Percentiles rank a stretch among this genome's conserved stretches.
Evolutionary conservation across 352 stramenopile species (phyloP).

Genomic region (Phytophthora megakarya): DNA sequence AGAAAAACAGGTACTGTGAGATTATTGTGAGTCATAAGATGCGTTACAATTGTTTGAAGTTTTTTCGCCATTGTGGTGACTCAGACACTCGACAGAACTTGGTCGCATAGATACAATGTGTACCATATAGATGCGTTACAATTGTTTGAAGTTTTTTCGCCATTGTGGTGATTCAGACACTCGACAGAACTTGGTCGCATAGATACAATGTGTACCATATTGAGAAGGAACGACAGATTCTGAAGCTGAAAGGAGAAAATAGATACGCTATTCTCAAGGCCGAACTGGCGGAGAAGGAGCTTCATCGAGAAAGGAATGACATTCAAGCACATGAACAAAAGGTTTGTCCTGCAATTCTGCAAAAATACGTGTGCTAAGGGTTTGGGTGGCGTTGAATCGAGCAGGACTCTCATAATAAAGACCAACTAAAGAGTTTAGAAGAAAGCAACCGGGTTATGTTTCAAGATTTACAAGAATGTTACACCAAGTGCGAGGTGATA

Average conservation of each 20-base stretch:
- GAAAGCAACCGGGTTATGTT: slow-evolving; percentile 23
- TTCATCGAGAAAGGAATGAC: neutral
- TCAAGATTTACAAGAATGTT: slow-evolving; percentile 46
- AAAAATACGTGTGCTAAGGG: too few species aligned
- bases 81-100: neutral
- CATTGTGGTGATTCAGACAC: neutral
- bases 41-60: neutral
- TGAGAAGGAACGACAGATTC: neutral
- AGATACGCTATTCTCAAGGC: neutral
- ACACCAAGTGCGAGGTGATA: slow-evolving; percentile 43
- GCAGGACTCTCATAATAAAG: neutral
- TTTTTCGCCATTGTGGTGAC: neutral
- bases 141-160: neutral
- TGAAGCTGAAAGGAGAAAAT: neutral
- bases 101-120: neutral
- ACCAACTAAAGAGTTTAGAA: neutral
- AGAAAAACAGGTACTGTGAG: neutral
- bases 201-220: neutral
- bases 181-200: neutral
- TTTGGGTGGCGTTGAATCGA: neutral
- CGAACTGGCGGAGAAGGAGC: neutral
- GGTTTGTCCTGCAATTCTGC: neutral
- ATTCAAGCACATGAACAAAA: neutral
- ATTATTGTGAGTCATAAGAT: neutral
- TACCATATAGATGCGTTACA: neutral